Evolutionary conservation across 2,329 filamentous ascomycete species (phyloP).

Genomic region (Ambrosiella xylebori): DNA sequence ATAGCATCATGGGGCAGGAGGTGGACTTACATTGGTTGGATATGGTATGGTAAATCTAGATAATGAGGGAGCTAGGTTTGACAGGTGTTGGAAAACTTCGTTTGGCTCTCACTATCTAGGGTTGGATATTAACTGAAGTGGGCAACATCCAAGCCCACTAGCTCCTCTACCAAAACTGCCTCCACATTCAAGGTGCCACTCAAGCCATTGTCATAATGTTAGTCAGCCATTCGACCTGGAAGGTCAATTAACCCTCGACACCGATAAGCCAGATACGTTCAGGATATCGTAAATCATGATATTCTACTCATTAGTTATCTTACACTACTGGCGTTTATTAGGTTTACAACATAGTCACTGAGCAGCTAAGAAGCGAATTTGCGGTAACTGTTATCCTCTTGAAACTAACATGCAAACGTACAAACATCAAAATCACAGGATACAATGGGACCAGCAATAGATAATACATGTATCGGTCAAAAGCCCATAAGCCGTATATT

Average conservation of each 20-base stretch:
- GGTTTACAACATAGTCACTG: too few species aligned
- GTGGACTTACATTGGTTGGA: constrained; percentile 1
- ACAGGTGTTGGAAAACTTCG: constrained; percentile 12
- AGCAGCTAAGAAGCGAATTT: too few species aligned
- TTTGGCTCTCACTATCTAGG: constrained; percentile 9
- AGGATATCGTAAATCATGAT: too few species aligned
- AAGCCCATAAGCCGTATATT: constrained; percentile 13
- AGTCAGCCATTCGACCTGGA: constrained; percentile 5
- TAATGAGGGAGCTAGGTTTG: constrained; percentile 12
- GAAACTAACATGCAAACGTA: neutral
- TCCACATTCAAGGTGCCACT: constrained; percentile 12
- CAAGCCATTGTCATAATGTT: neutral
- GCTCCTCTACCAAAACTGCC: constrained; percentile 1
- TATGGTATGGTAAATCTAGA: neutral
- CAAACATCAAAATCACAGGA: neutral
- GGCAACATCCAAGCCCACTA: constrained; percentile 1
- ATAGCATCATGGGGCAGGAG: neutral
- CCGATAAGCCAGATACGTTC: neutral
- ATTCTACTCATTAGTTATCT: too few species aligned
- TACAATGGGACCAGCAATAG: neutral
- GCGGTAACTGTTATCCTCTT: neutral
- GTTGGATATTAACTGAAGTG: constrained; percentile 9
- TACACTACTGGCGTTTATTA: too few species aligned
- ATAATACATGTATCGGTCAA: constrained; percentile 8
- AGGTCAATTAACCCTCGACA: too few species aligned